Conservation (phyloP, 306 rosid species). For the Trifolium repens region DNA sequence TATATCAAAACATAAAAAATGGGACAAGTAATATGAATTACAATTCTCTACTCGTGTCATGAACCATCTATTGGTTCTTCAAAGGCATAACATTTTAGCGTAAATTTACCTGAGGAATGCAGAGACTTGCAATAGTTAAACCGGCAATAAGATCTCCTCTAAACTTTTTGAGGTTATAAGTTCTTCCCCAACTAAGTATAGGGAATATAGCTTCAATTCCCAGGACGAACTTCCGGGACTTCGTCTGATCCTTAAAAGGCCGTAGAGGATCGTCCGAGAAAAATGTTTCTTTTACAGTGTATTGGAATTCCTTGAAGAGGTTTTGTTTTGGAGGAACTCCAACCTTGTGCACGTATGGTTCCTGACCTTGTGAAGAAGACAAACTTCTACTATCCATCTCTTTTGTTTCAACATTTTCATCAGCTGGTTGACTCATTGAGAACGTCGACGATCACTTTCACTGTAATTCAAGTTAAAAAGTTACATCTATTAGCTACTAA, state of each 20-base stretch:
- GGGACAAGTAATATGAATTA: not conserved
- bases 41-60: not conserved
- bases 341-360: constrained; percentile 66
- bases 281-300: constrained; percentile 77
- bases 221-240: constrained; percentile 70
- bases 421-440: constrained; percentile 54
- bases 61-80: constrained; percentile 1
- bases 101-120: constrained; percentile 92
- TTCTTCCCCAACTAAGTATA: constrained; percentile 80
- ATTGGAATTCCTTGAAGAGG: constrained; percentile 70
- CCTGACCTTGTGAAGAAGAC: constrained; percentile 53
- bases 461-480: constrained; percentile 36
- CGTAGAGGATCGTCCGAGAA: constrained; percentile 88
- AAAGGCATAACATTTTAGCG: constrained; percentile 15
- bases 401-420: constrained; percentile 53
- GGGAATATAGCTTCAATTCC: constrained; percentile 88
- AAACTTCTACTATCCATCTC: constrained; percentile 57
- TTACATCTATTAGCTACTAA: not conserved
- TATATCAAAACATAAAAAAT: constrained; percentile 31
- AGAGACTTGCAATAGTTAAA: constrained; percentile 94
- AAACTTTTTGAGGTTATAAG: constrained; percentile 63
- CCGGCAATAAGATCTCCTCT: constrained; percentile 89
- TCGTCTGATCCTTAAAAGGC: constrained; percentile 78
- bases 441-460: constrained; percentile 42
- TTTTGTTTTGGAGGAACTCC: constrained; percentile 89